Percentiles rank a stretch among this genome's conserved stretches.
phyloP scores from a whole-genome alignment of 108 stramenopile species.

The Cyclotella atomus region DNA sequence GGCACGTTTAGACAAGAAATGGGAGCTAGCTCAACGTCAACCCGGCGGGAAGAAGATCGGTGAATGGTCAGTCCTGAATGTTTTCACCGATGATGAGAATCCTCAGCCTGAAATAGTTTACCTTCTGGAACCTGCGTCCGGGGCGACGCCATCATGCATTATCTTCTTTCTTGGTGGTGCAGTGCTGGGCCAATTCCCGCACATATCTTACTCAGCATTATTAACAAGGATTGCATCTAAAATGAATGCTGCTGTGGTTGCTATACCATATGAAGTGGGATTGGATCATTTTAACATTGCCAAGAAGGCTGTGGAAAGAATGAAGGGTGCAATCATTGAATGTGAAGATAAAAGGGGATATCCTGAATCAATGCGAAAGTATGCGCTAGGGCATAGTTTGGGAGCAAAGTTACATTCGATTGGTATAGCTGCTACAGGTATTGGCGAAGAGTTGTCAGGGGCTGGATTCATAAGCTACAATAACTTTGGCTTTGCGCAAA shows the following conservation, averaged over 20 bases:
- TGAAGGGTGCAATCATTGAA: conserved; percentile 61
- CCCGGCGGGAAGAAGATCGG: conserved; percentile 47
- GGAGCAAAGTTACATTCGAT: conserved; percentile 77
- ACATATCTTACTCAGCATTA: conserved; percentile 79
- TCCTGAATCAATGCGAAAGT: conserved; percentile 55
- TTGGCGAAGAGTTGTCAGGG: conserved; percentile 58
- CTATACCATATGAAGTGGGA: conserved; percentile 75
- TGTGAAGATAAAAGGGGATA: conserved; percentile 66
- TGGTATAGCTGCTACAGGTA: conserved; percentile 72
- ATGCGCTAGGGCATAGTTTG: conserved; percentile 69
- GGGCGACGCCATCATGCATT: conserved; percentile 63
- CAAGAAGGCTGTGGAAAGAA: conserved; percentile 58
- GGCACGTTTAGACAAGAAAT: conserved; percentile 72
- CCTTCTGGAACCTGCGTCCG: conserved; percentile 69
- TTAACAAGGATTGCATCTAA: conserved; percentile 50
- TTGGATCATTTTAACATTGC: conserved; percentile 82
- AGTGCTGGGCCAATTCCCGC: conserved; percentile 80
- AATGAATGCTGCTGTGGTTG: conserved; percentile 73
- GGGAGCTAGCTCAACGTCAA: conserved; percentile 63
- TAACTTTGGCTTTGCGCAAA: conserved; percentile 79
- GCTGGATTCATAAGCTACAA: conserved; percentile 79
- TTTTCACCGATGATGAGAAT: conserved; percentile 34
- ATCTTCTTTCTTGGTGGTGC: conserved; percentile 87
- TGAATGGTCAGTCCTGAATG: conserved; percentile 64
- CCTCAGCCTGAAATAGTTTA: conserved; percentile 60